phyloP scores from a whole-genome alignment of 345 rosid species.

The Linum trigynum region DNA sequence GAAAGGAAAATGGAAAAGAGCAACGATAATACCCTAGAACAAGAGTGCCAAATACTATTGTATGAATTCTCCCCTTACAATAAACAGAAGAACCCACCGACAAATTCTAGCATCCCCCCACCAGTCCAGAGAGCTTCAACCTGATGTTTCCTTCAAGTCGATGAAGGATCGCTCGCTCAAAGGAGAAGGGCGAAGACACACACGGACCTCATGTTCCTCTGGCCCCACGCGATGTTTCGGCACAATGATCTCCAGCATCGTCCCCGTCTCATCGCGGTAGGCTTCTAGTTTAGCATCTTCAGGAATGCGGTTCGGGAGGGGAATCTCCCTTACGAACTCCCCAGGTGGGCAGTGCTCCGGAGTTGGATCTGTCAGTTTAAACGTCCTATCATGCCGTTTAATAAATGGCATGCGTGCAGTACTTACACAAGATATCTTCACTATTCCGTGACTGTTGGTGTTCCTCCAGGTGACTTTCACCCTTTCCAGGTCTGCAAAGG shows the following conservation, averaged over 20 bases:
- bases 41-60: too few relatives aligned
- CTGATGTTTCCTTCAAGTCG: neutral
- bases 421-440: conserved; percentile 72
- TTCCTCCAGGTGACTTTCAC: conserved; percentile 91
- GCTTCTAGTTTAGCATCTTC: conserved; percentile 88
- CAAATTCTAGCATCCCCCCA: neutral
- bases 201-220: conserved; percentile 89
- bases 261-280: conserved; percentile 58
- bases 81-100: neutral
- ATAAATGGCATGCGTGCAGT: conserved; percentile 69
- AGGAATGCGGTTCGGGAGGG: conserved; percentile 68
- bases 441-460: conserved; percentile 57
- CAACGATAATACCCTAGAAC: neutral
- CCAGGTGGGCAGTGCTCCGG: conserved; percentile 98
- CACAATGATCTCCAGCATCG: conserved; percentile 63
- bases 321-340: conserved; percentile 69
- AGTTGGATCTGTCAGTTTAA: conserved; percentile 78
- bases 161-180: too few relatives aligned
- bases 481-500: conserved; percentile 65
- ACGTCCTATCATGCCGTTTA: conserved; percentile 68
- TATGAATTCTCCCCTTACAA: neutral
- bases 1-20: neutral
- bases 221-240: conserved; percentile 74
- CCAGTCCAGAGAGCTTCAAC: neutral
- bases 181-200: too few relatives aligned